These are phyloP conservation scores for Penicillium oxalicum DNA, from an alignment of 2,329 filamentous ascomycete species.

Conservation along the genomic window DNA sequence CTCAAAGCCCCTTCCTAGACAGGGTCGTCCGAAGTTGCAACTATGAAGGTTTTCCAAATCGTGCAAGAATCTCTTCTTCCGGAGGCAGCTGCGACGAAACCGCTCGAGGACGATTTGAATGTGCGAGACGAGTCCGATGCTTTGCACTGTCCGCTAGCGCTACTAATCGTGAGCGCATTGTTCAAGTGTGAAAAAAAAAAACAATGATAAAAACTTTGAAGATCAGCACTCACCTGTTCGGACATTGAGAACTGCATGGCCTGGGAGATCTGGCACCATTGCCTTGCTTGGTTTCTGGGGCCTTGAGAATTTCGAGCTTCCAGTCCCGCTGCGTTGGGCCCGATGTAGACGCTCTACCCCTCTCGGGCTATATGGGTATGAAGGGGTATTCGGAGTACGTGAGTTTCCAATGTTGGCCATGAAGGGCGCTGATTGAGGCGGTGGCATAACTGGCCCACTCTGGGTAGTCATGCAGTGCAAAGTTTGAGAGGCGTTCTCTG, in stretches of 20 bases:
- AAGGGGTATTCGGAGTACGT: constrained; percentile 23
- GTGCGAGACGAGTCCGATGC: constrained; percentile 25
- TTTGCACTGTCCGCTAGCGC: constrained; percentile 11
- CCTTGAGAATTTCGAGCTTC: constrained; percentile 27
- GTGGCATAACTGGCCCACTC: constrained; percentile 11
- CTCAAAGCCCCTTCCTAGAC: no score
- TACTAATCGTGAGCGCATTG: not conserved
- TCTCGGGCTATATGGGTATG: constrained; percentile 20
- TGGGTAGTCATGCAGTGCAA: constrained; percentile 33
- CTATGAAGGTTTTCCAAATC: constrained; percentile 15
- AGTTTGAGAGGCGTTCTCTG: constrained; percentile 46
- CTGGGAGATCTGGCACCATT: constrained; percentile 31
- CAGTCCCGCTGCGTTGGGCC: constrained; percentile 37
- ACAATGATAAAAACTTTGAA: no score
- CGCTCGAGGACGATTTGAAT: constrained; percentile 16
- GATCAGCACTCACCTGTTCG: constrained; percentile 20
- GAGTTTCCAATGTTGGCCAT: constrained; percentile 1
- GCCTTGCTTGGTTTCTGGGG: constrained; percentile 18
- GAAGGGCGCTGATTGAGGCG: not conserved
- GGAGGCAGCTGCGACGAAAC: constrained; percentile 19
- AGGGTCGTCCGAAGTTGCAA: no score
- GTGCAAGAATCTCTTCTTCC: constrained; percentile 19
- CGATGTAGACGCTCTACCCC: constrained; percentile 35
- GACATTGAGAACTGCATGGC: constrained; percentile 13
- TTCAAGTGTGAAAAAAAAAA: not conserved